Percentiles rank a stretch among this genome's conserved stretches.
phyloP scores from a whole-genome alignment of 2,329 filamentous ascomycete species.

The Hymenoscyphus fraxineus region DNA sequence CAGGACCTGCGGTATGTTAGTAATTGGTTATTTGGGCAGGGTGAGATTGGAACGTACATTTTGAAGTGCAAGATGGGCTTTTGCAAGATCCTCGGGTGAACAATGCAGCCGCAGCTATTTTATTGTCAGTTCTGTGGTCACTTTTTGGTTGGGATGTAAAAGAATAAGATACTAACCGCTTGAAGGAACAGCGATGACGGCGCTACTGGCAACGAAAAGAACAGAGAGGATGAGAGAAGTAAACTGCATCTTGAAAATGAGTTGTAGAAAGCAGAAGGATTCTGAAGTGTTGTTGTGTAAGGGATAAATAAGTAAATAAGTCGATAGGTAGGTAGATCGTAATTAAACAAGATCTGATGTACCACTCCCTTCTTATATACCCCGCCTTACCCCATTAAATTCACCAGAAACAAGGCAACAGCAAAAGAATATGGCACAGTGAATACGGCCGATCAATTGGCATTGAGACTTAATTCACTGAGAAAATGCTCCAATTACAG shows the following conservation, averaged over 20 bases:
- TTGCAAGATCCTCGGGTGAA: background rate
- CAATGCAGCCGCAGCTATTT: background rate
- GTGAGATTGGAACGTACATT: background rate
- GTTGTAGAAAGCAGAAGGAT: background rate
- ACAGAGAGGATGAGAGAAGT: conserved; percentile 2
- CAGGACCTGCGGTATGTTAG: conserved; percentile 2
- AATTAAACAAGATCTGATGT: background rate
- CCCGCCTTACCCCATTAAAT: background rate
- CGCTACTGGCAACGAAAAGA: background rate
- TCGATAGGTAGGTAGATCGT: background rate
- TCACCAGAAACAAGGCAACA: background rate
- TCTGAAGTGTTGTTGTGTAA: background rate
- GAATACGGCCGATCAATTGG: background rate
- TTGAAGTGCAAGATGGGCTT: background rate
- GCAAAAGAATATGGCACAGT: background rate
- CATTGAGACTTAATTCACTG: background rate
- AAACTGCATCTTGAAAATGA: conserved; percentile 9
- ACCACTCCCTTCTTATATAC: background rate
- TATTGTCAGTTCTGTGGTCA: background rate
- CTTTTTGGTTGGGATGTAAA: background rate
- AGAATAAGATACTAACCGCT: conserved; percentile 1
- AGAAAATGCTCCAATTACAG: conserved; percentile 1
- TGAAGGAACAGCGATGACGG: conserved; percentile 2
- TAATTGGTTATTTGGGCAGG: background rate
- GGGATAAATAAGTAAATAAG: no score